Conservation (phyloP, 495 filamentous ascomycete species). For the Penicillium longicatenatum region DNA sequence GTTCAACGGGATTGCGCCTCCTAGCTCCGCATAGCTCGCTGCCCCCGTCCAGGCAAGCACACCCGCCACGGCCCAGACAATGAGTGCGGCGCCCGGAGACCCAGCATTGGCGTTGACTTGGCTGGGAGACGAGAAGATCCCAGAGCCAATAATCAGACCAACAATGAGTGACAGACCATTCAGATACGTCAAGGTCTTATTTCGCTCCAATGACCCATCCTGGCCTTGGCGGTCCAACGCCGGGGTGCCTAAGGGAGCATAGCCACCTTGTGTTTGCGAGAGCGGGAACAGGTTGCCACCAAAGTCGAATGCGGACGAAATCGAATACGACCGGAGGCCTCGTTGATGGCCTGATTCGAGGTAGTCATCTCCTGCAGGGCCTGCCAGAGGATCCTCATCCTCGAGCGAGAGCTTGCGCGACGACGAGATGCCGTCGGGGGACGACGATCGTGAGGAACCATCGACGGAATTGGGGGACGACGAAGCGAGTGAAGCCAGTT, state of each 20-base stretch:
- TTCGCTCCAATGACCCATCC: conserved; percentile 76
- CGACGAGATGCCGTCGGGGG: conserved; percentile 81
- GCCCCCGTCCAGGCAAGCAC: conserved; percentile 95
- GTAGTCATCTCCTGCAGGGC: conserved; percentile 50
- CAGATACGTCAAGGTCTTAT: conserved; percentile 92
- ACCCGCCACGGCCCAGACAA: conserved; percentile 90
- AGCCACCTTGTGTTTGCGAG: conserved; percentile 78
- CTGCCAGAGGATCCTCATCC: conserved; percentile 76
- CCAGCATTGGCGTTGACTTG: conserved; percentile 93
- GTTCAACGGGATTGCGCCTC: conserved; percentile 93
- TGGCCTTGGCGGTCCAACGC: conserved; percentile 53
- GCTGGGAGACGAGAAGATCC: conserved; percentile 93
- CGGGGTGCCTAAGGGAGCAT: conserved; percentile 78
- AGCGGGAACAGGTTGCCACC: conserved; percentile 87
- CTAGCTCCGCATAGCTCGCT: conserved; percentile 93
- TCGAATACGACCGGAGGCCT: conserved; percentile 74
- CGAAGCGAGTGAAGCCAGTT: conserved; percentile 92
- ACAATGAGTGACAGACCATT: conserved; percentile 91
- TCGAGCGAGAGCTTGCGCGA: conserved; percentile 90
- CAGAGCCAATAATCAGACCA: conserved; percentile 94
- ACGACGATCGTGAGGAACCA: conserved; percentile 69
- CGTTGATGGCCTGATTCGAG: conserved; percentile 46
- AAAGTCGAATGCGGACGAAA: conserved; percentile 94
- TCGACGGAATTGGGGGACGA: conserved; percentile 55
- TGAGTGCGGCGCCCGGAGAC: conserved; percentile 85